Base-by-base conservation (phyloP, 768 basidiomycete genomes). In the Phylloporus scabripes region DNA sequence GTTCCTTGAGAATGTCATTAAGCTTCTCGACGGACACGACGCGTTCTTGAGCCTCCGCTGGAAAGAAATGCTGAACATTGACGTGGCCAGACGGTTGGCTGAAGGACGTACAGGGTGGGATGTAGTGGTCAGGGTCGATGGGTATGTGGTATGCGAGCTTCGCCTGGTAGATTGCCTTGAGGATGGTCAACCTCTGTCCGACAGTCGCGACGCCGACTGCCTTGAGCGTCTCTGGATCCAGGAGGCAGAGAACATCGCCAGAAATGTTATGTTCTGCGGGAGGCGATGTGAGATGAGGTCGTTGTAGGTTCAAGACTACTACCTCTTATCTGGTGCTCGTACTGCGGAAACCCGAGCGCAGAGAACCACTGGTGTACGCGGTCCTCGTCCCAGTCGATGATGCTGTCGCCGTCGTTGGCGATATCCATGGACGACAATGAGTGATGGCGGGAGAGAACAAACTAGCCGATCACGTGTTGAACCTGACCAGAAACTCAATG, bases 121-220 rank as follows among this genome's bases (percentile, higher is more conserved):
- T 79, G 64, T 92, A 96, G 59, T 90, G 79, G 54, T 87, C 85
- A 33, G 85, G 72, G 50, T 91, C 89, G 56, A 94, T 82, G 32
- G 87, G 82, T 45, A 99, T 74, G 53, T 82, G 82, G 61, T 94
- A 79, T 1, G 82, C 81, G 45, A 93, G 70, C 74, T 99, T 99
- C 59, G 90, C 73, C 46, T 82, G 81, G 71, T 96, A 98, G 49
- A 97, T 83, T 42, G 87, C 85, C 67, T 92, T 94, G 65, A 98
- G 82, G 54, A 98, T 92, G 38, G 88, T 76, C 31, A 99, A 71
- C 48, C 96, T 77, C 68, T 97, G 94, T 18, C 96, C 96, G 54
- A 98, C 80, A 31, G 87, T 90, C n/a, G 79, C 63, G 37, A 99
- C 79, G 7, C 96, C 96, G 48, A 97, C 72, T 37, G 87, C 83